Conservation (phyloP, 148 eudicot genomes). For the Cornus controversa region DNA sequence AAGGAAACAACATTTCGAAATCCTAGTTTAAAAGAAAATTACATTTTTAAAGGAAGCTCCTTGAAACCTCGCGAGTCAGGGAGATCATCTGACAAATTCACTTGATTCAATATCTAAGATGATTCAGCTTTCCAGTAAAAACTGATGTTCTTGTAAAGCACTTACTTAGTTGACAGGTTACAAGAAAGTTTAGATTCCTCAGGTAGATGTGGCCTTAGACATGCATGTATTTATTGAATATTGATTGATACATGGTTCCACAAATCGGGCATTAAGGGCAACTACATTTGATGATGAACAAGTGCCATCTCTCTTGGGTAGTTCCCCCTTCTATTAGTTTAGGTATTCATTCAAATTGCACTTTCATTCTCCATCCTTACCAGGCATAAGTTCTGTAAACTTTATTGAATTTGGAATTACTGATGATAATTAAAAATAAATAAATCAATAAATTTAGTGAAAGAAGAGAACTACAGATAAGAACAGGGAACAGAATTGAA, state of each 20-base stretch:
- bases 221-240: neutral
- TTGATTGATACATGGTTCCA: neutral
- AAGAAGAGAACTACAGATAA: constrained; percentile 3
- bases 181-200: neutral
- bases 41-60: neutral
- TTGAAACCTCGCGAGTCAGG: neutral
- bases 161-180: neutral
- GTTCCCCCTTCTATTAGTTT: neutral
- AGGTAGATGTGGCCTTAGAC: too few relatives aligned
- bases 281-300: neutral
- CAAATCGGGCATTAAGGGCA: neutral
- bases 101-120: neutral
- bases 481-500: neutral
- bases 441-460: neutral
- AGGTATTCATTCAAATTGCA: neutral
- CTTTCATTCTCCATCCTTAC: neutral
- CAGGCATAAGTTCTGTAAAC: neutral
- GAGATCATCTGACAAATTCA: neutral
- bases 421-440: neutral
- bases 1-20: too few relatives aligned
- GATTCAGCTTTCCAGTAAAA: neutral
- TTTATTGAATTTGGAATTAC: neutral
- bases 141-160: neutral
- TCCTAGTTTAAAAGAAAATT: too few relatives aligned
- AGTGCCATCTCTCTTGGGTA: neutral